phyloP scores from a whole-genome alignment of 148 eudicot genomes.

The Gaultheria prostrata region DNA sequence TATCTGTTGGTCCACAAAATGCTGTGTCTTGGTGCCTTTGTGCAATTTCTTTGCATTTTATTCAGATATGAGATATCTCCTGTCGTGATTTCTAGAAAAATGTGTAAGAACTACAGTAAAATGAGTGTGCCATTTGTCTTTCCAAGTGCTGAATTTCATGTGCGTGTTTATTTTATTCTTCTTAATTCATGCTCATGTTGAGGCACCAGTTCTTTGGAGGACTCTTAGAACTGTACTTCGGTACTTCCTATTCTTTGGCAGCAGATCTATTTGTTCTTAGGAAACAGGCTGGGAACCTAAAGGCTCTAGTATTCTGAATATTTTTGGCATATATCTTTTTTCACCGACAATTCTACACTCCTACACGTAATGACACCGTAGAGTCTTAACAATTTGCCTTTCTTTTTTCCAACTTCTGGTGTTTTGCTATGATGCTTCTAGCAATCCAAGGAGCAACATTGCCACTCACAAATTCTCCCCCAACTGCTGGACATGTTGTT shows the following conservation, averaged over 20 bases:
- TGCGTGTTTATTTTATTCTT: not conserved
- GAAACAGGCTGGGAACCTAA: not conserved
- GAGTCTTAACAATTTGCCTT: not conserved
- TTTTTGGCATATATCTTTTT: not conserved
- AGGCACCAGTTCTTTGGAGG: not conserved
- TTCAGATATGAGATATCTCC: not conserved
- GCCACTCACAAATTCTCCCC: conserved; percentile 50
- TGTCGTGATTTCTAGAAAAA: not conserved
- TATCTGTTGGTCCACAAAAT: not conserved
- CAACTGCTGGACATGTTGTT: conserved; percentile 54
- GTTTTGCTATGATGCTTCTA: conserved; percentile 31
- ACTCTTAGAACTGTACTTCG: not conserved
- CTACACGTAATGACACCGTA: not conserved
- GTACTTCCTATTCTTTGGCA: not conserved
- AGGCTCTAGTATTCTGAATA: not conserved
- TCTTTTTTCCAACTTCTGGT: conserved; percentile 10
- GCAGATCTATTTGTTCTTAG: not conserved
- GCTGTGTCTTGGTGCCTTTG: not conserved
- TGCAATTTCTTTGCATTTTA: not conserved
- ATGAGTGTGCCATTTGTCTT: not conserved
- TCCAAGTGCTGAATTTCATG: not conserved
- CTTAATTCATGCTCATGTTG: not conserved
- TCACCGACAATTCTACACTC: not conserved
- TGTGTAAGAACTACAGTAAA: not conserved
- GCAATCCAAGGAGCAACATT: conserved; percentile 77